Evolutionary conservation across 1,139 yeast species (phyloP), one percentile per base, ranked within the genome.

Genomic region (Suhomyces panamericanus): DNA sequence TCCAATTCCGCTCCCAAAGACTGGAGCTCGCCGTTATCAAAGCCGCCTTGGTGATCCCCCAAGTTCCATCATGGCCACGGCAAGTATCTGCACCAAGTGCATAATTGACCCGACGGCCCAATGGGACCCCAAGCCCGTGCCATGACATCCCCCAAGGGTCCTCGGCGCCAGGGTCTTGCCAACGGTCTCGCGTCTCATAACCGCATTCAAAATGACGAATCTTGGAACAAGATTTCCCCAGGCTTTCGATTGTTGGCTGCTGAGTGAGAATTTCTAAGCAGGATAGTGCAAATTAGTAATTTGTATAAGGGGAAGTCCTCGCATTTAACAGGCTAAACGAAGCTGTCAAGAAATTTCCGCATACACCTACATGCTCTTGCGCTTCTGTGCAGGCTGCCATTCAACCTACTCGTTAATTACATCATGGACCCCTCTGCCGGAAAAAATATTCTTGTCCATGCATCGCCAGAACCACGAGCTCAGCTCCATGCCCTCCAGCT

Each of bases 291-390:
- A 38, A 42, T 42, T 42, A 38, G 32, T 38, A 42, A 38, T 42
- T 37, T 33, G 35, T 20, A 8, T 13, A n/a, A 17, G 29, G 29
- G 36, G 29, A 15, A 32, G 14, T 11, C 13, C 36, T 26, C 28
- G 30, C 27, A 24, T 31, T 22, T 9, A 13, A 7, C 15, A 10
- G 11, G 13, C 20, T 39, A 39, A 39, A 39, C 42, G 42, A 39
- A 37, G 31, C 43, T 35, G 43, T 40, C 43, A 40, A 40, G 43
- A 40, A 39, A 35, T 14, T 35, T 34, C 29, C 17, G 29, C 30
- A 29, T 32, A 20, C 20, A 24, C 20, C 20, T 32, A 32, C 28
- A 32, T 20, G 15, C 12, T n/a, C 28, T 32, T 32, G 35, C 35
- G 13, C 29, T 16, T 34, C 15, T 22, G 17, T 34, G 36, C 36